Conservation (phyloP, 2,329 filamentous ascomycete species). For the Pestalotiopsis fici region DNA sequence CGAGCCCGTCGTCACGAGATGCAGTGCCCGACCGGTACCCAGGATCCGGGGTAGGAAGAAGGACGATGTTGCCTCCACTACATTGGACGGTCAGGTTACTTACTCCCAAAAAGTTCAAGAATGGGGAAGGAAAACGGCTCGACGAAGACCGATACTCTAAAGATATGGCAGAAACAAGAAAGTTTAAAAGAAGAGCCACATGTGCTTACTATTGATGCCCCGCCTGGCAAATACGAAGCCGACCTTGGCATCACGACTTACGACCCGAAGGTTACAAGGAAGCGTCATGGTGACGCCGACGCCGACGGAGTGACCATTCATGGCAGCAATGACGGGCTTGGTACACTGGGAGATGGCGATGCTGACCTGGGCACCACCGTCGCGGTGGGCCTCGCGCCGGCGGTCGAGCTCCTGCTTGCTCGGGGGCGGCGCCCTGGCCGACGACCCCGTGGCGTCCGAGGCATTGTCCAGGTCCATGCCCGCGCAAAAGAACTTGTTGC, state of each 20-base stretch:
- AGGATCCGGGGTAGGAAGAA: conserved; percentile 74
- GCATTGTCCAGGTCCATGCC: conserved; percentile 53
- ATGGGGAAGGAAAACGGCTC: too few species aligned
- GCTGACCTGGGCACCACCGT: conserved; percentile 53
- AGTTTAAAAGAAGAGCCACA: too few species aligned
- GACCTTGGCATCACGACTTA: conserved; percentile 61
- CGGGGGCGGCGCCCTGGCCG: conserved; percentile 12
- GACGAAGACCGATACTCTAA: too few species aligned
- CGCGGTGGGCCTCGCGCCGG: conserved; percentile 33
- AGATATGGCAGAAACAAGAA: too few species aligned
- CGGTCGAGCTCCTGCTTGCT: conserved; percentile 5
- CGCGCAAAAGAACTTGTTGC: conserved; percentile 56
- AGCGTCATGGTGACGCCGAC: conserved; percentile 65
- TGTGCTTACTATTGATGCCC: conserved; percentile 54
- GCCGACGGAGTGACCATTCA: conserved; percentile 62
- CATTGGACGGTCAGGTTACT: neutral
- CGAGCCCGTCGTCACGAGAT: conserved; percentile 67
- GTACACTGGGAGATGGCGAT: conserved; percentile 57
- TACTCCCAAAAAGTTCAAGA: too few species aligned
- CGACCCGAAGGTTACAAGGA: conserved; percentile 54
- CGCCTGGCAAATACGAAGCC: conserved; percentile 74
- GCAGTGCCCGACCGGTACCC: conserved; percentile 63
- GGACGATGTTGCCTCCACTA: conserved; percentile 67
- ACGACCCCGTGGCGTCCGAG: conserved; percentile 19
- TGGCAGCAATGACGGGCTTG: conserved; percentile 60